Conservation (phyloP, 306 rosid genomes). For the Fagus crenata region DNA sequence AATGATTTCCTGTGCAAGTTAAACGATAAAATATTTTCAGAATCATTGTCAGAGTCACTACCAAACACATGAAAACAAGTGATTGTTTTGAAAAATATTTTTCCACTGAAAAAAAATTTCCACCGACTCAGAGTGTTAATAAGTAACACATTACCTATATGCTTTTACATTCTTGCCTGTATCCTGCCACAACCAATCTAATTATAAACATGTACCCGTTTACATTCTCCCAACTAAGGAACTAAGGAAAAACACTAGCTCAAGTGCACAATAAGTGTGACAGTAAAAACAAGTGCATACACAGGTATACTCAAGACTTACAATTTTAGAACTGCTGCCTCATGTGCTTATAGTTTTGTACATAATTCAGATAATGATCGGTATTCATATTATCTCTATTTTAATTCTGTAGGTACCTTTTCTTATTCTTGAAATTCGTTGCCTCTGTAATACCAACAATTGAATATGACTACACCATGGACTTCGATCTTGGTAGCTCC, state of each 20-base stretch:
- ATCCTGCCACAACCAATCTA: neutral
- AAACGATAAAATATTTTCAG: no score
- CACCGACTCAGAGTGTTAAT: neutral
- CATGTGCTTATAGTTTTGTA: neutral
- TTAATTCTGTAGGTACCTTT: slow-evolving; percentile 65
- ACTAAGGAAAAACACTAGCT: neutral
- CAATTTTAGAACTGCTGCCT: neutral
- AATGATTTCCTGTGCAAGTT: no score
- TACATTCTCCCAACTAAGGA: neutral
- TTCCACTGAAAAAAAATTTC: no score
- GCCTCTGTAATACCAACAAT: slow-evolving; percentile 98
- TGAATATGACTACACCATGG: slow-evolving; percentile 97
- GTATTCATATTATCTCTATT: neutral
- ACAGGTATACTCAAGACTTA: neutral
- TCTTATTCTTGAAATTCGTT: slow-evolving; percentile 88
- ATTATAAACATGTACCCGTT: neutral
- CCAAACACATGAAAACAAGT: no score
- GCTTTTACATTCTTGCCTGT: neutral
- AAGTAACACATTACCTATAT: neutral
- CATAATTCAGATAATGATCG: neutral
- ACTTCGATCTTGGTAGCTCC: slow-evolving; percentile 93
- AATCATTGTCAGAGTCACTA: no score
- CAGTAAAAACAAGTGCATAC: neutral
- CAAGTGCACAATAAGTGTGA: neutral
- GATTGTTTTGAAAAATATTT: no score